These are phyloP conservation scores for Pseudogymnoascus sp. DNA, from an alignment of 2,329 filamentous ascomycete species.

Conservation along the genomic window DNA sequence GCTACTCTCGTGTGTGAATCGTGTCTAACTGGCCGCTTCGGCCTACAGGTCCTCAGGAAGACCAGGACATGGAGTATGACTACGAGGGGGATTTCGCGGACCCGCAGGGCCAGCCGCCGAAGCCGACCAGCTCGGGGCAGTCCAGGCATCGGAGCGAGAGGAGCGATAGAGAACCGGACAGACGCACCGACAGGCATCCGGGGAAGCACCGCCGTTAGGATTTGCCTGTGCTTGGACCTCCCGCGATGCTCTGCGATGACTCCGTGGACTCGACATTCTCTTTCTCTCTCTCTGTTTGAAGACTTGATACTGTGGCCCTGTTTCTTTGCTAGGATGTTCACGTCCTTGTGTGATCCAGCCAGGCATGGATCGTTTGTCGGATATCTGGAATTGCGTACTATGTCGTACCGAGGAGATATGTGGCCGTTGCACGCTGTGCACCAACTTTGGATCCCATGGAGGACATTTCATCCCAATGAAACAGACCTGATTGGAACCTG, in stretches of 20 bases:
- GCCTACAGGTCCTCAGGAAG: constrained; percentile 1
- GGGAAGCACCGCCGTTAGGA: background rate
- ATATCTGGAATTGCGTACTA: background rate
- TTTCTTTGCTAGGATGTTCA: background rate
- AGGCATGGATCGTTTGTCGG: background rate
- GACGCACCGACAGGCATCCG: background rate
- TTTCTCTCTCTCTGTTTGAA: background rate
- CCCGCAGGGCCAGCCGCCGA: background rate
- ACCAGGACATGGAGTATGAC: background rate
- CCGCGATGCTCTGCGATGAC: background rate
- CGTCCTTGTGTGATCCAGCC: background rate
- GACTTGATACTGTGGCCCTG: background rate
- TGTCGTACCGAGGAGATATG: background rate
- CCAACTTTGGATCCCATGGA: background rate
- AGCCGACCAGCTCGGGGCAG: background rate
- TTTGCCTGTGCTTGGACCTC: background rate
- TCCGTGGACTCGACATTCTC: background rate
- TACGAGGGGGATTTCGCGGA: background rate
- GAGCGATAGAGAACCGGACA: background rate
- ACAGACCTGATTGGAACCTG: background rate
- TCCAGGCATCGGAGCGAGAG: background rate
- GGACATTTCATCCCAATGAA: background rate
- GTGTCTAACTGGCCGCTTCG: constrained; percentile 4
- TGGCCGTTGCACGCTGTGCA: background rate
- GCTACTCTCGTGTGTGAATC: background rate